A percentile compares a stretch with the other conserved stretches of the same genome.
These are phyloP conservation scores for Penicillium cinerascens DNA, from an alignment of 495 filamentous ascomycete genomes.

Conservation along the genomic window DNA sequence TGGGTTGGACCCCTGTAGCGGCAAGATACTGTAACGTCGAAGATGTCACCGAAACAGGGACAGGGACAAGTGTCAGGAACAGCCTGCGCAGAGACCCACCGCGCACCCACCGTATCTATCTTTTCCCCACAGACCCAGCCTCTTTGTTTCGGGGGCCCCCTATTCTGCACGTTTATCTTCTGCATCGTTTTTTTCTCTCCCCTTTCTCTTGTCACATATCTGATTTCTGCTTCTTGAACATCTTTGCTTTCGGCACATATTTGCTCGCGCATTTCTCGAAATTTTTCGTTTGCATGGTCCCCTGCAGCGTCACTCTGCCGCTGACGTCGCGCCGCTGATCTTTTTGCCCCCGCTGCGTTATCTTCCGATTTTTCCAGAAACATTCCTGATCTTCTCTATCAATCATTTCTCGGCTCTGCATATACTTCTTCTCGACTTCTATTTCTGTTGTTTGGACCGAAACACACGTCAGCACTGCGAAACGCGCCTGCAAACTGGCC, in stretches of 20 bases:
- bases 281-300: not conserved
- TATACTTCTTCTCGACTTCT: not conserved
- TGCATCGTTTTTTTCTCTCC: not conserved
- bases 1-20: no score
- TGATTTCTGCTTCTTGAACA: not conserved
- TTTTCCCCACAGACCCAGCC: slow-evolving; percentile 25
- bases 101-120: not conserved
- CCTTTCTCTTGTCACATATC: not conserved
- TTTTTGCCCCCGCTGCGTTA: slow-evolving; percentile 9
- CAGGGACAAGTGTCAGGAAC: not conserved
- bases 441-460: not conserved
- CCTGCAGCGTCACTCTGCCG: not conserved
- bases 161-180: slow-evolving; percentile 7
- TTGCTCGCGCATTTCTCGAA: no score
- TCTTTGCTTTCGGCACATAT: not conserved
- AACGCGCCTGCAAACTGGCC: slow-evolving; percentile 18
- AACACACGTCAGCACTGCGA: not conserved
- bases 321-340: slow-evolving; percentile 11
- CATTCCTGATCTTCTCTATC: slow-evolving; percentile 16
- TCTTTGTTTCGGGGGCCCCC: slow-evolving; percentile 21
- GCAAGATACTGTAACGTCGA: no score
- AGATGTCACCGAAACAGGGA: no score
- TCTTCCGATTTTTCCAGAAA: slow-evolving; percentile 19
- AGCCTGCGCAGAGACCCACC: not conserved
- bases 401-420: not conserved